Evolutionary conservation across 2,329 filamentous ascomycete genomes (phyloP), one percentile per base, ranked within the genome.

Genomic region (Macroventuria anomochaeta): DNA sequence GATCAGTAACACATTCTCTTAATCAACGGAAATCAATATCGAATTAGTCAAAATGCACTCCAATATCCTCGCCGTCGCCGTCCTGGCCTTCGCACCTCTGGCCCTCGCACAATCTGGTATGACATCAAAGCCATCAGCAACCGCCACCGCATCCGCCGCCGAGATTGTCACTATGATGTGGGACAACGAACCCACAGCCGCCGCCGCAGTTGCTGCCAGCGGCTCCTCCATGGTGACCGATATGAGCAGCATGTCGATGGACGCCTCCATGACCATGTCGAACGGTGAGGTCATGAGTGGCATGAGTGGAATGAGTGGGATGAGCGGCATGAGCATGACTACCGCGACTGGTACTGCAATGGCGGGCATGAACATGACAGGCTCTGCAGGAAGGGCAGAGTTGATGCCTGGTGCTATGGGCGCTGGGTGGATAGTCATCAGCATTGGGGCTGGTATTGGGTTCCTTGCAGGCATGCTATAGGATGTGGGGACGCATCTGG

Each of bases 281-380:
- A 61, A 75, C 62, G 48, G 43, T 29, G 10, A 40, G 17, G 37
- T 36, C 21, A 57, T 46, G 53, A 55, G 46, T 21, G 42, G 41
- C 1, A 44, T 28, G 42, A 46, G 41, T n/a, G n/a, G n/a, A n/a
- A n/a, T n/a, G n/a, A n/a, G n/a, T 11, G 50, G 50, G 7, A 54
- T 43, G 44, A 54, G 33, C 10, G 55, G 55, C 1, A 56, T 26
- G 47, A 56, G 54, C 21, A 58, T 50, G 55, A 43, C 41, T 77
- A 77, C 69, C 73, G 74, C 58, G 76, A 79, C 67, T 56, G 66
- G 41, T 75, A 74, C 62, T 75, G 79, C 63, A 61, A 77, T 61
- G 77, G 79, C 42, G 57, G 55, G 47, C 1, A 61, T 64, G 61
- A 53, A 46, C 42, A 59, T 61, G 33, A 58, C 53, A 1, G 57